phyloP scores from a whole-genome alignment of 1,284 basidiomycete species.

The Cryptococcus jaspeensis region DNA sequence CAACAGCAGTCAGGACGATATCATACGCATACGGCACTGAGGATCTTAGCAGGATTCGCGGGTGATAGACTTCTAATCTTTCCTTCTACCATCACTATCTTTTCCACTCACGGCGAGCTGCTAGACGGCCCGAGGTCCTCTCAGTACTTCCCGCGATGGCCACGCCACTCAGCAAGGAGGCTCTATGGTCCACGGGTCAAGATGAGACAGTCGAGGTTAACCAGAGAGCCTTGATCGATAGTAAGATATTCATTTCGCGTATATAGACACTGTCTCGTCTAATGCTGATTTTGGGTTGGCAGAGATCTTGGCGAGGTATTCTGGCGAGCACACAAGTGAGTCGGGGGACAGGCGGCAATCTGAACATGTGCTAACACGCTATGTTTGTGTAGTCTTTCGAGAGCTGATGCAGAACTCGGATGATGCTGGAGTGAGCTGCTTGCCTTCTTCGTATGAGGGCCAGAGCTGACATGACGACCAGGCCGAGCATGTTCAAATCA shows the following conservation, averaged over 20 bases:
- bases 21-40: no score
- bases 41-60: no score
- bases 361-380: not conserved
- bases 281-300: constrained; percentile 1
- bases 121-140: no score
- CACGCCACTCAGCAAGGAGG: constrained; percentile 25
- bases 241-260: constrained; percentile 42
- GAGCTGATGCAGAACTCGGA: constrained; percentile 94
- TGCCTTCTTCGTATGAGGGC: not conserved
- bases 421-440: constrained; percentile 64
- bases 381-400: constrained; percentile 64
- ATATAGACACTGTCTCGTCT: not conserved
- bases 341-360: not conserved
- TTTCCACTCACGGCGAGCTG: no score
- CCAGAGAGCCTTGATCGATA: constrained; percentile 89
- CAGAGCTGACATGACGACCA: constrained; percentile 15
- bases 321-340: constrained; percentile 81
- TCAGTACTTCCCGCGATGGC: no score
- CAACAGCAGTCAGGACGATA: no score
- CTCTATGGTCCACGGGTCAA: constrained; percentile 43
- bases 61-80: no score
- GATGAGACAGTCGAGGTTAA: constrained; percentile 74
- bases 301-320: constrained; percentile 84
- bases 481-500: constrained; percentile 75
- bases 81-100: no score